A percentile compares a stretch with the other conserved stretches of the same genome.
Evolutionary conservation across 2,329 filamentous ascomycete species (phyloP).

Genomic region (Epicoccum nigrum): DNA sequence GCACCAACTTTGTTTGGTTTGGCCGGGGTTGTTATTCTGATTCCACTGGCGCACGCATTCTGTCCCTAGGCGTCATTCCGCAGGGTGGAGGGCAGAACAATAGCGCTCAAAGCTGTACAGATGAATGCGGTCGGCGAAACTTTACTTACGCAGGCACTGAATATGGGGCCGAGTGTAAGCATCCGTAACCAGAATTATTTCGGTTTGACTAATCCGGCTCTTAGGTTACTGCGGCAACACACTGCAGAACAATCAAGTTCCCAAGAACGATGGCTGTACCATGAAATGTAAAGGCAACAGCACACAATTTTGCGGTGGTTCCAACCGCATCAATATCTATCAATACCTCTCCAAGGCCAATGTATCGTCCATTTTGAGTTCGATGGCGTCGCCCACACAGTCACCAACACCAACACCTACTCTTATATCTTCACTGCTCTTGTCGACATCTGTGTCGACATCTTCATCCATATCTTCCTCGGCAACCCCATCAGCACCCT

Average conservation of each 20-base stretch:
- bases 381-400: neutral
- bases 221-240: slow-evolving; percentile 21
- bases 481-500: neutral
- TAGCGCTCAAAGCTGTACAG: slow-evolving; percentile 19
- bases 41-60: slow-evolving; percentile 13
- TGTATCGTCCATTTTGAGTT: neutral
- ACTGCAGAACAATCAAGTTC: slow-evolving; percentile 20
- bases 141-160: slow-evolving; percentile 19
- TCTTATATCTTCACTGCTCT: too few species aligned
- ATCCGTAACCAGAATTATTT: neutral
- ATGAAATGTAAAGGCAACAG: slow-evolving; percentile 23
- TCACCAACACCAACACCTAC: neutral
- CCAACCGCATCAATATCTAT: slow-evolving; percentile 36
- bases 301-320: slow-evolving; percentile 22
- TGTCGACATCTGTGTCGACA: neutral
- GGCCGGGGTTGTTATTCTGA: slow-evolving; percentile 18
- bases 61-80: slow-evolving; percentile 3
- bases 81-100: slow-evolving; percentile 15
- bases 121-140: slow-evolving; percentile 14
- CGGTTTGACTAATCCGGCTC: neutral
- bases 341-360: neutral
- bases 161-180: slow-evolving; percentile 12
- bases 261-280: slow-evolving; percentile 19
- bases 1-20: slow-evolving; percentile 4
- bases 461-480: neutral